Base-by-base conservation (phyloP, 768 basidiomycete species). In the Auricularia heimuer region DNA sequence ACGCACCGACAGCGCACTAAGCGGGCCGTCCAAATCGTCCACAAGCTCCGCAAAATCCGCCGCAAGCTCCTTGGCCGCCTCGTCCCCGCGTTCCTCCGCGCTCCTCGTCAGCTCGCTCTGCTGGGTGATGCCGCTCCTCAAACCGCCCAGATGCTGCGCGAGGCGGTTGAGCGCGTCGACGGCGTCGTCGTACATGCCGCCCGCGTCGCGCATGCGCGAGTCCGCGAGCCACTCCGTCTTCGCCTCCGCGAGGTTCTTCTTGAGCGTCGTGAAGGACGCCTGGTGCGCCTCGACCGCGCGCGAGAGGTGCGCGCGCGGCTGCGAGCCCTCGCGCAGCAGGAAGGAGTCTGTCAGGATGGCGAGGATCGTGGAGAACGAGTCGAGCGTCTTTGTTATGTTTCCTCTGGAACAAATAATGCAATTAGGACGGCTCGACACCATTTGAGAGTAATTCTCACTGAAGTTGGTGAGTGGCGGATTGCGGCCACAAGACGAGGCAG, bases 81-180 rank as follows among this genome's bases (percentile, higher is more conserved):
- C 69, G 54, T 74, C 79, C 65, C 73, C 79, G 62, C 71, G 75
- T 18, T 71, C 76, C 33, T 67, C 76, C 61, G 76, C 79, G 65
- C 44, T 37, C 21, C 3, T 65, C 14, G 89, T 83, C 35, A 98
- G 74, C 61, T 95, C 91, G 67, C 88, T 86, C 72, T 98, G 94
- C 42, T 98, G 74, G 39, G 84, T 82, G 6, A 89, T 92, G 1
- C 94, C 90, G 65, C 90, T 87, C 60, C 96, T 77, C 65, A 98
- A 77, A 33, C 96, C 94, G 64, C 89, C 94, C 45, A 99, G 76
- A 77, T 98, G 95, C 71, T 99, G 96, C 1, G 92, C 97, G 3
- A 99, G 83, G 18, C 94, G 80, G 66, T 90, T 95, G 70, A 99
- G 79, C 70, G 88, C 88, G 66, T 86, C 87, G 11, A 98, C 89